These are phyloP conservation scores for Alternaria hordeiaustralica DNA, from an alignment of 2,329 filamentous ascomycete genomes.

Conservation along the genomic window DNA sequence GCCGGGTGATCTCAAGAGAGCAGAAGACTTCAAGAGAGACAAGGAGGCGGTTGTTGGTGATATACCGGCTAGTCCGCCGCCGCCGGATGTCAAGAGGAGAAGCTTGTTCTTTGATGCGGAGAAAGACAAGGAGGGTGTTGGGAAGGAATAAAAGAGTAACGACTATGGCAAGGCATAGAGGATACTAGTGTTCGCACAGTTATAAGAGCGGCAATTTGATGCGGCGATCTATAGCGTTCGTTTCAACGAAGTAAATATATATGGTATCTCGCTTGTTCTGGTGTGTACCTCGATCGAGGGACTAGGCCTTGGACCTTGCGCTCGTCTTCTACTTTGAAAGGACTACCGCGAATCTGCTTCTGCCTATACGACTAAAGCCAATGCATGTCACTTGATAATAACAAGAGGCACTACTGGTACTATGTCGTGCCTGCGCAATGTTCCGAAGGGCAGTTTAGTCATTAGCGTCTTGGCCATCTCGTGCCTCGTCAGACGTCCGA, in stretches of 20 bases:
- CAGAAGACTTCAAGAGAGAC: slow-evolving; percentile 35
- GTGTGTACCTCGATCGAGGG: background rate
- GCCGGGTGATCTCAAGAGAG: slow-evolving; percentile 32
- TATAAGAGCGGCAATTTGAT: background rate
- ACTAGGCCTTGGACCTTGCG: background rate
- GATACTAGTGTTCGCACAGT: background rate
- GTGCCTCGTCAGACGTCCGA: background rate
- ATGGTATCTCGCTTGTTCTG: background rate
- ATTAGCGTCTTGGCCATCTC: background rate
- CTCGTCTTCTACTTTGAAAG: too few relatives aligned
- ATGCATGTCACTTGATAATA: too few relatives aligned
- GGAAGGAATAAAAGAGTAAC: background rate
- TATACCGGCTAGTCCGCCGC: background rate
- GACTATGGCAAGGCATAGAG: background rate
- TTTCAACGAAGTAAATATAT: background rate
- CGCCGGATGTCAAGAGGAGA: slow-evolving; percentile 12
- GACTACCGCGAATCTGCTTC: too few relatives aligned
- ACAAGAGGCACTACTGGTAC: too few relatives aligned
- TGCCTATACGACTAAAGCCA: too few relatives aligned
- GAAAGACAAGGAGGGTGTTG: slow-evolving; percentile 7
- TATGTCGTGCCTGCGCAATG: background rate
- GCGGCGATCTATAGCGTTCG: background rate
- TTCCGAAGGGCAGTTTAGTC: background rate
- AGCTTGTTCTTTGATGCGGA: slow-evolving; percentile 30
- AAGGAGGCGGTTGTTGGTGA: slow-evolving; percentile 18